Conservation (phyloP, 768 basidiomycete genomes). For the Suillus weaverae region DNA sequence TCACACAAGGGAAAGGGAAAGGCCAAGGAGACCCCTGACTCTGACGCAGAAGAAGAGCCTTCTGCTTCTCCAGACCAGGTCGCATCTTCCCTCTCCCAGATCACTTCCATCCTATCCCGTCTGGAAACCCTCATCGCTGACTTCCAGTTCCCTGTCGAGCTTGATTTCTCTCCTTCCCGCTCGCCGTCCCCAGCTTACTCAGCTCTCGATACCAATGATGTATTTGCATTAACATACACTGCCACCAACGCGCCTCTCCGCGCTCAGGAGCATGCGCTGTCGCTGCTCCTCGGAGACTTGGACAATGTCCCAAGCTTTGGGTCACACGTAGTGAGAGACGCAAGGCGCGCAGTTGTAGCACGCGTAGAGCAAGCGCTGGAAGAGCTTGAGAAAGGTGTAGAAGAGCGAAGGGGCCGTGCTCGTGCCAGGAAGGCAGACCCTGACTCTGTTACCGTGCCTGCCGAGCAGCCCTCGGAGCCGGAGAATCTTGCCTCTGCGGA, state of each 20-base stretch:
- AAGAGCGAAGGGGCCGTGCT: constrained; percentile 33
- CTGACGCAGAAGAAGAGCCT: constrained; percentile 11
- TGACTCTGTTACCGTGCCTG: not conserved
- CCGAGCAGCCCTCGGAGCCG: not conserved
- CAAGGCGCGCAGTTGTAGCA: constrained; percentile 54
- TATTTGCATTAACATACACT: constrained; percentile 52
- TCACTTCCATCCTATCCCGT: constrained; percentile 42
- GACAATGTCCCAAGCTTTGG: constrained; percentile 66
- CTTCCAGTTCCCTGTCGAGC: constrained; percentile 38
- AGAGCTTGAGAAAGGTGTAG: constrained; percentile 49
- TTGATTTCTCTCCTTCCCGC: constrained; percentile 31
- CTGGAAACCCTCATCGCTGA: constrained; percentile 37
- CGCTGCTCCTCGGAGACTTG: constrained; percentile 52
- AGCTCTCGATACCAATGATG: constrained; percentile 12
- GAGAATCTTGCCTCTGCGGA: constrained; percentile 2
- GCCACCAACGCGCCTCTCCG: constrained; percentile 59
- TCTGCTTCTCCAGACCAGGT: constrained; percentile 15
- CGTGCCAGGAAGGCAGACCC: not conserved
- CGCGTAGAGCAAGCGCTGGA: constrained; percentile 58
- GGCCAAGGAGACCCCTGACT: constrained; percentile 26
- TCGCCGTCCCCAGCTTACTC: constrained; percentile 14
- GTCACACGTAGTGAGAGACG: constrained; percentile 48
- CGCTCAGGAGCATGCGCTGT: constrained; percentile 61
- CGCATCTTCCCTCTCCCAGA: constrained; percentile 34
- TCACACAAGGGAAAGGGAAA: constrained; percentile 38